Percentiles rank a stretch among this genome's conserved stretches.
Conservation (phyloP, 2,329 filamentous ascomycete species). For the Thelonectria discophora region DNA sequence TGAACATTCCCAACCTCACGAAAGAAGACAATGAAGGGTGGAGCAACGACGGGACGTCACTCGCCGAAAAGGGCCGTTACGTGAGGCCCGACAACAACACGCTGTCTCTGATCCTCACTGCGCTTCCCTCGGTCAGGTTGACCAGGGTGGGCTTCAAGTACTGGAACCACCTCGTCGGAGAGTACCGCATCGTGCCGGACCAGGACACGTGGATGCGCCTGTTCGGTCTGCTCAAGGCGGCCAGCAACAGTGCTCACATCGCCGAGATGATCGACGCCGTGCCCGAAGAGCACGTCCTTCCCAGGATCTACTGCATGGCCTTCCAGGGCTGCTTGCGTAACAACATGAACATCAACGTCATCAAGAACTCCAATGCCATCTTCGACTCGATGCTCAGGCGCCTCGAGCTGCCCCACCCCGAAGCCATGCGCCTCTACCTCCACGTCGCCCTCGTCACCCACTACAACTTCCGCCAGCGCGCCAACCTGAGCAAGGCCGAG, state of each 20-base stretch:
- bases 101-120: slow-evolving; percentile 74
- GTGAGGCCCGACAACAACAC: slow-evolving; percentile 62
- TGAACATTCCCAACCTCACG: slow-evolving; percentile 71
- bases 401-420: slow-evolving; percentile 57
- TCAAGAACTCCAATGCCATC: slow-evolving; percentile 71
- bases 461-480: slow-evolving; percentile 48
- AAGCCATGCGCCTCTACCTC: slow-evolving; percentile 64
- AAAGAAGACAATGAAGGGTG: slow-evolving; percentile 35
- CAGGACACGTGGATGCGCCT: slow-evolving; percentile 73
- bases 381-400: slow-evolving; percentile 67
- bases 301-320: slow-evolving; percentile 73
- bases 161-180: slow-evolving; percentile 76
- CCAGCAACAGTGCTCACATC: slow-evolving; percentile 70
- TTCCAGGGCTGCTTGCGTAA: slow-evolving; percentile 80
- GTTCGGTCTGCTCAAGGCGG: slow-evolving; percentile 71
- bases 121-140: slow-evolving; percentile 67
- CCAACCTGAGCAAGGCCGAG: slow-evolving; percentile 45
- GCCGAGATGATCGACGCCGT: slow-evolving; percentile 67
- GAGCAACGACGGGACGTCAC: slow-evolving; percentile 15
- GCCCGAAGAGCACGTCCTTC: slow-evolving; percentile 54
- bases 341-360: slow-evolving; percentile 75
- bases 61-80: slow-evolving; percentile 42
- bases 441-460: slow-evolving; percentile 61
- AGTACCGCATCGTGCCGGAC: slow-evolving; percentile 75
- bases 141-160: slow-evolving; percentile 74